Evolutionary conservation across 1,284 basidiomycete genomes (phyloP), one percentile per base, ranked within the genome.

Genomic region (Ganoderma boninense): DNA sequence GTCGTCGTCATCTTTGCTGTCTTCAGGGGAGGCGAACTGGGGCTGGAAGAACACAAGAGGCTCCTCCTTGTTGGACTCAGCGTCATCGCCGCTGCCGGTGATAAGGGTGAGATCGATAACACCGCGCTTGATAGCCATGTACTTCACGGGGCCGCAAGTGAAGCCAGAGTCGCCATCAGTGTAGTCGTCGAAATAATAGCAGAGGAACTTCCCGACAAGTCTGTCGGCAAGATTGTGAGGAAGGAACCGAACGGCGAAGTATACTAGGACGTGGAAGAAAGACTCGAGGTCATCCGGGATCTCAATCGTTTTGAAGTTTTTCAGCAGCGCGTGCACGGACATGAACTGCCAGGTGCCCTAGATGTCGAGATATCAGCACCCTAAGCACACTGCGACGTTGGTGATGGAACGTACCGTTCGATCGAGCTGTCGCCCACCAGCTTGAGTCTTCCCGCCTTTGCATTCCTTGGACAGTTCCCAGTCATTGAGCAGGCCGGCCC

Each of bases 331-430:
- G 14, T 66, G 44, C 7, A 38, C 66, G 3, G 72, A 73, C 59
- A 66, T 29, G 59, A 69, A 73, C 11, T 69, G 69, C 68, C 68
- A 71, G 2, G 72, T 73, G 2, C 72, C 72, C 69, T 73, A 56
- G 1, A 10, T 13, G 8, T 16, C 4, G 20, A 3, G 1, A 8
- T 1, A 4, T 29, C 13, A 56, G 32, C 4, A 38, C 13, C 1
- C 4, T 38, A 26, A 52, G 49, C 2, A 13, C 2, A 38, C 5
- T 3, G 11, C 7, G 7, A 44, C 20, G n/a, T 5, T 29, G 16
- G 13, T 2, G 11, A 7, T 38, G 8, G 8, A 26, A 44, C 40
- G 42, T n/a, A 73, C 71, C 18, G 62, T 67, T 0, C 69, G 56
- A 32, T 69, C 67, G 1, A 64, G 64, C 18, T 72, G 69, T 4